These are phyloP conservation scores for Glycine tomentella DNA, from an alignment of 306 rosid genomes.

Conservation along the genomic window DNA sequence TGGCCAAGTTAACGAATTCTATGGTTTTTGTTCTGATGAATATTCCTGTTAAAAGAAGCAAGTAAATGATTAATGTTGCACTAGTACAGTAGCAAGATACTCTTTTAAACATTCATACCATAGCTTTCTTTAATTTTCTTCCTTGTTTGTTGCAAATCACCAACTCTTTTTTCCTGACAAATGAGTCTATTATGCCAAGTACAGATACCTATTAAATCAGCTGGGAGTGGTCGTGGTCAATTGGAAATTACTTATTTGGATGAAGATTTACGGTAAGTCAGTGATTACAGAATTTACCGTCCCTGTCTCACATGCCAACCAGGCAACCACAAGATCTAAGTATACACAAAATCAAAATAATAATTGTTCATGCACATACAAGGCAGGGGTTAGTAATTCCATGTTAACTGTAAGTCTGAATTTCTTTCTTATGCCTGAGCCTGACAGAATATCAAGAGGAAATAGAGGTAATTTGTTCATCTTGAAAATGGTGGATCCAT, in stretches of 20 bases:
- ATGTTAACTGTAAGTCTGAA: constrained; percentile 20
- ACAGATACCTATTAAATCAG: constrained; percentile 85
- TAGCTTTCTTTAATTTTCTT: background rate
- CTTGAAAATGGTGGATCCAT: constrained; percentile 86
- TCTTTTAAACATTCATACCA: constrained; percentile 17
- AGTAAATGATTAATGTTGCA: background rate
- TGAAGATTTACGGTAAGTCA: constrained; percentile 77
- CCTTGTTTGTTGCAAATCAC: background rate
- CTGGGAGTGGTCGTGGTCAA: constrained; percentile 85
- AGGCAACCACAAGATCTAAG: background rate
- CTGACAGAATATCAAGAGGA: constrained; percentile 84
- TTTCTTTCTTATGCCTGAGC: constrained; percentile 6
- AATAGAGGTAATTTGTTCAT: constrained; percentile 85
- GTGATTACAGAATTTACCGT: background rate
- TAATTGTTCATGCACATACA: background rate
- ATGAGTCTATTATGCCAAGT: constrained; percentile 30
- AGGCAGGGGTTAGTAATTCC: constrained; percentile 10
- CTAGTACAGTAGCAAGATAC: background rate
- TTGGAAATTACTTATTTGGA: constrained; percentile 86
- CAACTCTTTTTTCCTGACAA: background rate
- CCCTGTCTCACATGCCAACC: constrained; percentile 21
- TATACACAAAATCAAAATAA: constrained; percentile 1
- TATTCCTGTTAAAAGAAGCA: constrained; percentile 11
- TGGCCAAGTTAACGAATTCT: constrained; percentile 8
- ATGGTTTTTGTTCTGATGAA: constrained; percentile 2